phyloP scores from a whole-genome alignment of 805 yeast species.

The Metschnikowia picachoensis region DNA sequence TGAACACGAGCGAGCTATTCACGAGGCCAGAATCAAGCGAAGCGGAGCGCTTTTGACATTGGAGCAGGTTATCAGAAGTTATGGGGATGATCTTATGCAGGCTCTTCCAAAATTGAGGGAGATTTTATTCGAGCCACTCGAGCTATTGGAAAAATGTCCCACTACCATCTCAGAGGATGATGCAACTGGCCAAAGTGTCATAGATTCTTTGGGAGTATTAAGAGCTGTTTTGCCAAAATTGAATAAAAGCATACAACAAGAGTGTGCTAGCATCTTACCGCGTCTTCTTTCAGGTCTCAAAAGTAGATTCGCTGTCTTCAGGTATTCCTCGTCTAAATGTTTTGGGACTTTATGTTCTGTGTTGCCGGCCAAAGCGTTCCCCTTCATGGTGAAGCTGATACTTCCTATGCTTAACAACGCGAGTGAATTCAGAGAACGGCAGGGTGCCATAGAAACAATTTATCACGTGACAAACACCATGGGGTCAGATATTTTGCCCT shows the following conservation, averaged over 20 bases:
- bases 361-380: constrained; percentile 67
- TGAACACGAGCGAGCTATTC: constrained; percentile 57
- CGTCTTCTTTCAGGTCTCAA: constrained; percentile 52
- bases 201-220: constrained; percentile 82
- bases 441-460: constrained; percentile 90
- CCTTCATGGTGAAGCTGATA: constrained; percentile 70
- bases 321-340: constrained; percentile 89
- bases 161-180: constrained; percentile 37
- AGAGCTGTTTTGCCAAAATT: constrained; percentile 69
- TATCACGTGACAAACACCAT: constrained; percentile 80
- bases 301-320: constrained; percentile 73
- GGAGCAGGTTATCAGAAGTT: constrained; percentile 51
- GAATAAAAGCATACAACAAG: constrained; percentile 43
- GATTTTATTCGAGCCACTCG: constrained; percentile 64
- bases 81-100: constrained; percentile 51
- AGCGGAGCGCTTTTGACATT: constrained; percentile 78
- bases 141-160: constrained; percentile 25
- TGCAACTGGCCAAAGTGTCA: constrained; percentile 66
- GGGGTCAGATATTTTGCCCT: constrained; percentile 89
- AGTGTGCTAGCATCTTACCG: constrained; percentile 42
- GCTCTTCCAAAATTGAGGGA: constrained; percentile 63
- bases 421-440: constrained; percentile 65
- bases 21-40: constrained; percentile 75
- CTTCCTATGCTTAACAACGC: constrained; percentile 81
- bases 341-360: constrained; percentile 74